These are phyloP conservation scores for Candida anutae DNA, from an alignment of 1,139 yeast genomes.

Conservation along the genomic window DNA sequence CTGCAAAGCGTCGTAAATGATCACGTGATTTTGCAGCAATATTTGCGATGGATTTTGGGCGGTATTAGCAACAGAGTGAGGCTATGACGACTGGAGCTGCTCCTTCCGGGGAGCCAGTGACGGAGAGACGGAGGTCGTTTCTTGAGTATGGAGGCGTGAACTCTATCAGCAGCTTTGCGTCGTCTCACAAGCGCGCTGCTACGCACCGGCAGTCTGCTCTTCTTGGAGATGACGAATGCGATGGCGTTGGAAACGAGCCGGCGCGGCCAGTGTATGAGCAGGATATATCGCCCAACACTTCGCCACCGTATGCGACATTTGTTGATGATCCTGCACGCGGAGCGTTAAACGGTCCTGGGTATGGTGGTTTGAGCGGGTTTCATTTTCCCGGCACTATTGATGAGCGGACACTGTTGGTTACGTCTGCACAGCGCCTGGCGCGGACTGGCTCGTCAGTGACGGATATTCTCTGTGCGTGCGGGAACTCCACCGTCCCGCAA, in stretches of 20 bases:
- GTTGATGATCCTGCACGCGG: background rate
- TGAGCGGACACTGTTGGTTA: constrained; percentile 5
- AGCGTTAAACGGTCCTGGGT: constrained; percentile 1
- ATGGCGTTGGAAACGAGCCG: constrained; percentile 9
- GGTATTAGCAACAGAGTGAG: no score
- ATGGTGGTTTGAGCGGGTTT: constrained; percentile 9
- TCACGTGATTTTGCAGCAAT: no score
- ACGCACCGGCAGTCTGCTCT: constrained; percentile 32
- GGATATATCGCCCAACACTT: constrained; percentile 20
- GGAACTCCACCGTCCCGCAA: constrained; percentile 63
- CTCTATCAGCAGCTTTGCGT: constrained; percentile 70
- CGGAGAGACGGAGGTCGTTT: constrained; percentile 8
- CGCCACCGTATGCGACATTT: constrained; percentile 5
- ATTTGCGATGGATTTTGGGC: no score
- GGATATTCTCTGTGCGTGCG: no score
- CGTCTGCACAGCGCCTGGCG: background rate
- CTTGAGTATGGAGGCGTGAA: constrained; percentile 43
- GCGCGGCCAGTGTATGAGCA: no score
- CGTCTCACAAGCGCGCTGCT: constrained; percentile 73
- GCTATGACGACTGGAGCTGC: background rate
- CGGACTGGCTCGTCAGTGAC: background rate
- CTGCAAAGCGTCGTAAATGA: no score
- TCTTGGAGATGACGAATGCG: constrained; percentile 10
- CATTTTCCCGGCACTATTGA: constrained; percentile 9
- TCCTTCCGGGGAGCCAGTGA: background rate